Evolutionary conservation across 345 rosid genomes (phyloP).

Genomic region (Toxicodendron radicans): DNA sequence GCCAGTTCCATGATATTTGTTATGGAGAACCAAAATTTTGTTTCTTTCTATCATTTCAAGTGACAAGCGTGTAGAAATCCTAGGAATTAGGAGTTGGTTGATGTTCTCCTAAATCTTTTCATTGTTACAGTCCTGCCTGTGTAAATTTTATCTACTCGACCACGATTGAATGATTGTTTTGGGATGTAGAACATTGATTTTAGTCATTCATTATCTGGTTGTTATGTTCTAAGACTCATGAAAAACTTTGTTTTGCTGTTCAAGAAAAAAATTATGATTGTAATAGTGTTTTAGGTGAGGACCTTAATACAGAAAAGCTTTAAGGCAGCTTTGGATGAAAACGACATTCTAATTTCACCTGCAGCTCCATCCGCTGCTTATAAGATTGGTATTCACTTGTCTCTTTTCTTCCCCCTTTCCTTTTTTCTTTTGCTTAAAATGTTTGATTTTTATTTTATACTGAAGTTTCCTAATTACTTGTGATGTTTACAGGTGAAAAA

Average conservation of each 20-base stretch:
- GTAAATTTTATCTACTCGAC: background rate
- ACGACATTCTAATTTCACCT: slow-evolving; percentile 87
- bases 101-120: background rate
- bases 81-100: background rate
- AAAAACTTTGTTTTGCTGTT: slow-evolving; percentile 6
- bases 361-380: slow-evolving; percentile 94
- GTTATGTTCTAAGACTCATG: background rate
- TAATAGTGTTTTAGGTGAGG: slow-evolving; percentile 60
- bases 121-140: background rate
- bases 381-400: slow-evolving; percentile 58
- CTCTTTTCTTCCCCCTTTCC: background rate
- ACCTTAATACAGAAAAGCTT: slow-evolving; percentile 70
- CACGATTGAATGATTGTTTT: background rate
- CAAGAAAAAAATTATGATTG: slow-evolving; percentile 31
- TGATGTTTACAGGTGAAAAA: slow-evolving; percentile 67
- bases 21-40: background rate
- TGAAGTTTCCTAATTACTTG: background rate
- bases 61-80: background rate
- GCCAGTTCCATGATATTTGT: background rate
- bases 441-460: background rate
- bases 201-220: background rate
- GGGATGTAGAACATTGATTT: background rate
- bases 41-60: background rate
- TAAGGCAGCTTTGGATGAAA: slow-evolving; percentile 62
- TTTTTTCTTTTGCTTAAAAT: background rate